These are phyloP conservation scores for Fusarium staphyleae DNA, from an alignment of 2,329 filamentous ascomycete species.

Conservation along the genomic window DNA sequence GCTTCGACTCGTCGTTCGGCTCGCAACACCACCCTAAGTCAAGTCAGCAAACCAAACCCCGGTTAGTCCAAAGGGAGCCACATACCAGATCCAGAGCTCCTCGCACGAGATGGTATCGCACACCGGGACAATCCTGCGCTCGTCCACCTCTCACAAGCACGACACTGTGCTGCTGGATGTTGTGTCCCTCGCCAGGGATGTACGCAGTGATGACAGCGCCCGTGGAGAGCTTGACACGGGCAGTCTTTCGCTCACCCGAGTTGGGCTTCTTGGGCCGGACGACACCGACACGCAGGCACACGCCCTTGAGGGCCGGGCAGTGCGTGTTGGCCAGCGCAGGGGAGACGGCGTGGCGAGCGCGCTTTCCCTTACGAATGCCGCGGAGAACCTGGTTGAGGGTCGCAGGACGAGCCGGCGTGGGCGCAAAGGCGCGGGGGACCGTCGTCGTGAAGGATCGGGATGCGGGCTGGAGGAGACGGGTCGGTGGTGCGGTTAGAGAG, in stretches of 20 bases:
- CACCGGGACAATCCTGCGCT: slow-evolving; percentile 97
- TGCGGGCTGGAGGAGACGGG: slow-evolving; percentile 38
- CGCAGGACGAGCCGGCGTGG: slow-evolving; percentile 61
- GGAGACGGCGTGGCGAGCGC: slow-evolving; percentile 84
- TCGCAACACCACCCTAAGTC: slow-evolving; percentile 84
- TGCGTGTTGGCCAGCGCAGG: slow-evolving; percentile 76
- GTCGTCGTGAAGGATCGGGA: slow-evolving; percentile 41
- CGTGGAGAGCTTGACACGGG: slow-evolving; percentile 85
- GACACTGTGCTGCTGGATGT: slow-evolving; percentile 98
- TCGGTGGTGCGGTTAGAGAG: slow-evolving; percentile 22
- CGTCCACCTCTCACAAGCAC: slow-evolving; percentile 94
- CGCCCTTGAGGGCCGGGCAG: slow-evolving; percentile 88
- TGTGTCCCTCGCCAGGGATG: slow-evolving; percentile 97
- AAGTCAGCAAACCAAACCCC: slow-evolving; percentile 20
- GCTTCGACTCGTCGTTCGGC: slow-evolving; percentile 81
- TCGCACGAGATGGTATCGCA: slow-evolving; percentile 91
- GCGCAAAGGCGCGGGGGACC: slow-evolving; percentile 42
- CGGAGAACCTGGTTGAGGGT: slow-evolving; percentile 78
- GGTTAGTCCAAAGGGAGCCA: slow-evolving; percentile 33
- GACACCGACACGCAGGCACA: slow-evolving; percentile 92
- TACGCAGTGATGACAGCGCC: slow-evolving; percentile 90
- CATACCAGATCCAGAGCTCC: slow-evolving; percentile 92
- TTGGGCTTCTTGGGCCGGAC: slow-evolving; percentile 99
- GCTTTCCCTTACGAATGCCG: slow-evolving; percentile 80
- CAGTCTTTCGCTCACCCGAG: slow-evolving; percentile 95